Evolutionary conservation across 2,329 filamentous ascomycete genomes (phyloP), one percentile per base, ranked within the genome.

Genomic region (Hypoxylon sp.): DNA sequence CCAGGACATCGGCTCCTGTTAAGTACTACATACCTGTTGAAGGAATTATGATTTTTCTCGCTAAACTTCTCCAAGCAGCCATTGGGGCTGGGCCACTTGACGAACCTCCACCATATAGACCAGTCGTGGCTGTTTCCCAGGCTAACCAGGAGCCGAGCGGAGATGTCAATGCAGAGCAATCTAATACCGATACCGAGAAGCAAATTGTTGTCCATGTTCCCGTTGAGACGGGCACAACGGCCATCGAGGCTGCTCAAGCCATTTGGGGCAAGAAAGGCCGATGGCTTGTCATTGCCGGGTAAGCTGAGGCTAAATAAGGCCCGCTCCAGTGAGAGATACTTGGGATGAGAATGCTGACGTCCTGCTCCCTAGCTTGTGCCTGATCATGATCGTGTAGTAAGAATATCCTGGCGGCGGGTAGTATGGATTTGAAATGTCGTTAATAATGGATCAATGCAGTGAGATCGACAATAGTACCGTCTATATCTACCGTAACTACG

Each of bases 401-500:
- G 70, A 33, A 33, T 19, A 53, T 44, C 29, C 31, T 14, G 37
- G 6, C n/a, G 5, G 11, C 19, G 17, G 8, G 8, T 44, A 17
- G 14, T n/a, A 17, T 17, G 39, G 10, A 44, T 44, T 22, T 19
- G 17, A 22, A 17, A 44, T 44, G n/a, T 44, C 19, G 39, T 60
- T 70, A 35, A 62, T 26, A 44, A 14, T 9, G 8, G 9, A 29
- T 11, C n/a, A 24, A 44, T 37, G 22, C 39, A 67, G 70, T 42
- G 73, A 74, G 44, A 62, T 75, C 22, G 72, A 74, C 37, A 74
- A 74, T 35, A 70, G 66, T 17, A 74, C 74, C 0, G 63, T 75
- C 6, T 67, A 74, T 44, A 69, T 74, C 22, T 77, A 76, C 37
- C 63, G 60, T 22, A 78, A 77, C 61, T 81, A 80, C 56, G 75